Percentiles rank a stretch among this genome's conserved stretches.
Evolutionary conservation across 148 eudicot genomes (phyloP).

Genomic region (Euryodendron excelsum): DNA sequence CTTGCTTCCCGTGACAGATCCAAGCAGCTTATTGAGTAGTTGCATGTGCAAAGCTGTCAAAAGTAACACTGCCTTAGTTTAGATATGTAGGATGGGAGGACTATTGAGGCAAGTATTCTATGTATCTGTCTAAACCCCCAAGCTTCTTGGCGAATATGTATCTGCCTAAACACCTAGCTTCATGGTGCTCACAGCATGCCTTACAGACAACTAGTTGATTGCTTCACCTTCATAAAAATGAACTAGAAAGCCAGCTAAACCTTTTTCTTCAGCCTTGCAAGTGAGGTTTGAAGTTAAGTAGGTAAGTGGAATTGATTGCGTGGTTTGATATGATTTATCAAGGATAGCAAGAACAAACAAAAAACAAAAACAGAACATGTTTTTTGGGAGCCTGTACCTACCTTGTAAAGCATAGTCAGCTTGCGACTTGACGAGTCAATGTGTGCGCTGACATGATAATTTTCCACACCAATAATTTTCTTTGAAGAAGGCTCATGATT

Average conservation of each 20-base stretch:
- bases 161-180: too few species aligned
- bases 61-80: too few species aligned
- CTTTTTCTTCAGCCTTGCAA: background rate
- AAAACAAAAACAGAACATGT: constrained; percentile 7
- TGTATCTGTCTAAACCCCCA: too few species aligned
- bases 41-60: too few species aligned
- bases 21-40: too few species aligned
- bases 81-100: too few species aligned
- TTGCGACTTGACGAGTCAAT: constrained; percentile 87
- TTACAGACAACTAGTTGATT: background rate
- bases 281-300: background rate
- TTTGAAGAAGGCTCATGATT: constrained; percentile 39
- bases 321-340: background rate
- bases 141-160: too few species aligned
- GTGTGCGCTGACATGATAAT: constrained; percentile 98
- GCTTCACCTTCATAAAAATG: background rate
- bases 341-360: background rate
- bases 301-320: background rate
- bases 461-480: constrained; percentile 63
- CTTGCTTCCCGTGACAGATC: too few species aligned
- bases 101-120: too few species aligned
- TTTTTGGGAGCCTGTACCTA: constrained; percentile 18
- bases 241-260: background rate
- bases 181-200: too few species aligned
- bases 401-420: constrained; percentile 99